phyloP scores from a whole-genome alignment of 2,329 filamentous ascomycete species.

The Hirsutella thompsonii region DNA sequence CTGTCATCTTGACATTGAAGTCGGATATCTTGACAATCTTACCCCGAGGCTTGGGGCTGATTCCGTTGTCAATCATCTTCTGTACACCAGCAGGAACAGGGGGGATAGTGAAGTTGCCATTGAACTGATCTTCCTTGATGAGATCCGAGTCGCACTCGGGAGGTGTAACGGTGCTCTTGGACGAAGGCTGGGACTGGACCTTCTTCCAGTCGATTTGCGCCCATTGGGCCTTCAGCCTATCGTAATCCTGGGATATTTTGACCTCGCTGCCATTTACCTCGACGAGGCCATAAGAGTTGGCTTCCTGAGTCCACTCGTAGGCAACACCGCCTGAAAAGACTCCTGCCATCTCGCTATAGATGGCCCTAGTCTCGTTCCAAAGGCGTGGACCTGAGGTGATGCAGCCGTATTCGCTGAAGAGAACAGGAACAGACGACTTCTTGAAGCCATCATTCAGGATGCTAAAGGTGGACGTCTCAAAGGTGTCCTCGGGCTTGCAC shows the following conservation, averaged over 20 bases:
- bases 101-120: conserved; percentile 68
- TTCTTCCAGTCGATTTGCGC: conserved; percentile 57
- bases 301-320: conserved; percentile 68
- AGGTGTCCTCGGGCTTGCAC: conserved; percentile 49
- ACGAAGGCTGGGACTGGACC: conserved; percentile 50
- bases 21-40: conserved; percentile 56
- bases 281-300: conserved; percentile 53
- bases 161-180: conserved; percentile 33
- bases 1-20: conserved; percentile 39
- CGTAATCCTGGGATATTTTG: conserved; percentile 50
- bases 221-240: conserved; percentile 65
- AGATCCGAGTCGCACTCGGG: conserved; percentile 54
- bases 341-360: conserved; percentile 59
- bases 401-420: conserved; percentile 76
- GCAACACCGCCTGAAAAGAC: conserved; percentile 66
- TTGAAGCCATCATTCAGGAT: conserved; percentile 52
- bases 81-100: conserved; percentile 52
- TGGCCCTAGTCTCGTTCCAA: conserved; percentile 62
- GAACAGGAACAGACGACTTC: conserved; percentile 56
- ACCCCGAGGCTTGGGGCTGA: conserved; percentile 49
- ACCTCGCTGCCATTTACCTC: conserved; percentile 44
- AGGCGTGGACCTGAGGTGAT: conserved; percentile 57
- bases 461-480: conserved; percentile 49
- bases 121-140: conserved; percentile 57
- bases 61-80: conserved; percentile 64